phyloP scores from a whole-genome alignment of 1,284 basidiomycete genomes.

The Cystobasidium slooffiae region DNA sequence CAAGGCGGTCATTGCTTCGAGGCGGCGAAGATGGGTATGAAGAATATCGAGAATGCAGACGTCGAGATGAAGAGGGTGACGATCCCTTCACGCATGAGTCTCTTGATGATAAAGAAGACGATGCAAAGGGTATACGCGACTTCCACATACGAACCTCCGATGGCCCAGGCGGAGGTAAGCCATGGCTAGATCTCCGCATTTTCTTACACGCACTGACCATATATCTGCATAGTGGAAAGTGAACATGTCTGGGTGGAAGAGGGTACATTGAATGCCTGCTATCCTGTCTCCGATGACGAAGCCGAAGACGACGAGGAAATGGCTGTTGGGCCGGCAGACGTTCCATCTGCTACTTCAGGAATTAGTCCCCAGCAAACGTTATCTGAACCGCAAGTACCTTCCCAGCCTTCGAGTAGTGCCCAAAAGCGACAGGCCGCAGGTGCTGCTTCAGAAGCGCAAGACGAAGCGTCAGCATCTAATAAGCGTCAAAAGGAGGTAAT shows the following conservation, averaged over 20 bases:
- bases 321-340: not conserved
- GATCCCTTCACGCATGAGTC: not conserved
- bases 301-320: not conserved
- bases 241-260: not conserved
- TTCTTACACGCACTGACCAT: not conserved
- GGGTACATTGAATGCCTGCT: not conserved
- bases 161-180: not conserved
- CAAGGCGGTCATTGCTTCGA: not conserved
- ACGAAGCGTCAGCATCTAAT: not conserved
- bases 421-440: not conserved
- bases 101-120: not conserved
- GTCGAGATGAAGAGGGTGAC: not conserved
- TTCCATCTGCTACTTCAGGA: too few relatives aligned
- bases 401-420: not conserved
- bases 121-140: not conserved
- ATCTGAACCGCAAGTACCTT: not conserved
- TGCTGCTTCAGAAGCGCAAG: not conserved
- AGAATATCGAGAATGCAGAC: not conserved
- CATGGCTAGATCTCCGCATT: not conserved
- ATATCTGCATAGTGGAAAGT: not conserved
- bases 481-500: slow-evolving; percentile 1
- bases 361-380: too few relatives aligned
- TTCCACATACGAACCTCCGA: not conserved
- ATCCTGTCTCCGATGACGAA: not conserved
- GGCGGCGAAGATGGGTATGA: not conserved